phyloP scores from a whole-genome alignment of 2,329 filamentous ascomycete genomes.

The Shiraia sp. region DNA sequence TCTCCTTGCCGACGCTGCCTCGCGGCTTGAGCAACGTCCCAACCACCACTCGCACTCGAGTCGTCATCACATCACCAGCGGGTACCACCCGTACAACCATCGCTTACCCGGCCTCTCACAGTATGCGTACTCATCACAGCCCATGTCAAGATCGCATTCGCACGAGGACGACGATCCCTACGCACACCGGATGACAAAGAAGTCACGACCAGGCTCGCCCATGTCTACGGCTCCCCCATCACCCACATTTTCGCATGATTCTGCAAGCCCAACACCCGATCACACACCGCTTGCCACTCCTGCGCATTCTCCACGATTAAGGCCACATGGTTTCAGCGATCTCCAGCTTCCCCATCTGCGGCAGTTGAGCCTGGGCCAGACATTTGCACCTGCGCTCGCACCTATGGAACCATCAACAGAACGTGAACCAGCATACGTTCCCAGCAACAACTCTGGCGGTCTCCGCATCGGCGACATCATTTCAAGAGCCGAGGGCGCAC shows the following conservation, averaged over 20 bases:
- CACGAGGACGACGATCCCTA: conserved; percentile 84
- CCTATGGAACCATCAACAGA: conserved; percentile 71
- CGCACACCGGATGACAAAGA: conserved; percentile 75
- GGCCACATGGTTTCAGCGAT: conserved; percentile 71
- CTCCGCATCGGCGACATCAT: conserved; percentile 92
- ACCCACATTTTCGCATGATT: conserved; percentile 95
- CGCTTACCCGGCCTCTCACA: conserved; percentile 62
- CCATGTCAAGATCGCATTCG: conserved; percentile 89
- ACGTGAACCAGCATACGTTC: conserved; percentile 61
- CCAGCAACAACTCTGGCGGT: conserved; percentile 63
- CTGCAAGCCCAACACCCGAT: conserved; percentile 90
- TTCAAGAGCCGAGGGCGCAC: conserved; percentile 81
- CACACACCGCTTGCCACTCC: conserved; percentile 98
- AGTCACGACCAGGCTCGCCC: conserved; percentile 89
- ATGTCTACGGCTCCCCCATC: conserved; percentile 95
- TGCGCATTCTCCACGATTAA: conserved; percentile 88
- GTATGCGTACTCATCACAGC: conserved; percentile 69
- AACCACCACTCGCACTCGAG: conserved; percentile 45
- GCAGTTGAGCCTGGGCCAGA: conserved; percentile 67
- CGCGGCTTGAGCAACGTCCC: conserved; percentile 67
- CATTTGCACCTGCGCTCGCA: conserved; percentile 63
- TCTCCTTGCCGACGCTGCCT: conserved; percentile 70
- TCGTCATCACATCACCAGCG: conserved; percentile 47
- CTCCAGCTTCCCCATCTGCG: conserved; percentile 88
- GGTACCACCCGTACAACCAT: conserved; percentile 54